Conservation (phyloP, 495 filamentous ascomycete species). For the Aspergillus wentii region DNA sequence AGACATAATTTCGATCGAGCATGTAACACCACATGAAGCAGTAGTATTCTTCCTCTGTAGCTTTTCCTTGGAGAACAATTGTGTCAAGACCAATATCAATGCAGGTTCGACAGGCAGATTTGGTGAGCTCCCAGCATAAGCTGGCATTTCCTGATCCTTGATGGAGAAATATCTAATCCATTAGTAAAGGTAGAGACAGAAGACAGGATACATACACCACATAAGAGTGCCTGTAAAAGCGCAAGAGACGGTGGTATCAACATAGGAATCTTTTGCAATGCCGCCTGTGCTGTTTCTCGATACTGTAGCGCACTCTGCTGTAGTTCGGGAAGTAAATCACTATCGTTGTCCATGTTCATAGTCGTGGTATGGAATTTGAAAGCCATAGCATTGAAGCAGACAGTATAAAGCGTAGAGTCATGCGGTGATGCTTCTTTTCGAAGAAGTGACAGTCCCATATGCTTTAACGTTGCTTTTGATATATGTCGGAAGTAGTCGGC, state of each 20-base stretch:
- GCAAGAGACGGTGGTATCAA: conserved; percentile 6
- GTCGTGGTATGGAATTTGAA: conserved; percentile 16
- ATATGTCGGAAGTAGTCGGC: conserved; percentile 19
- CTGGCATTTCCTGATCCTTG: conserved; percentile 17
- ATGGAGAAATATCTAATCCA: conserved; percentile 13
- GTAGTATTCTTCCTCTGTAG: conserved; percentile 14
- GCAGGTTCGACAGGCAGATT: conserved; percentile 13
- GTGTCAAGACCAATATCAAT: conserved; percentile 11
- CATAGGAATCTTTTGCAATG: conserved; percentile 12
- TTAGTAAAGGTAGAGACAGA: background rate
- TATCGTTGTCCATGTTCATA: conserved; percentile 4
- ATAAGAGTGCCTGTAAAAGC: conserved; percentile 12
- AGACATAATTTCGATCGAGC: conserved; percentile 18
- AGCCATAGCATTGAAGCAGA: conserved; percentile 16
- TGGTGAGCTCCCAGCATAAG: conserved; percentile 11
- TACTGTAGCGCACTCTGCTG: conserved; percentile 6
- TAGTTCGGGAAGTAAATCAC: conserved; percentile 6
- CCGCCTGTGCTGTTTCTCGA: conserved; percentile 11
- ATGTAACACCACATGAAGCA: conserved; percentile 22
- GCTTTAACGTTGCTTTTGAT: conserved; percentile 8
- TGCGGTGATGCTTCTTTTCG: conserved; percentile 2
- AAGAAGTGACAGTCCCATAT: conserved; percentile 14
- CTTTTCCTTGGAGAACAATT: background rate
- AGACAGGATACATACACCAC: conserved; percentile 3
- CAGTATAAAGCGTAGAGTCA: conserved; percentile 9